phyloP scores from a whole-genome alignment of 305 asterid genomes.

The Fraxinus albicans region DNA sequence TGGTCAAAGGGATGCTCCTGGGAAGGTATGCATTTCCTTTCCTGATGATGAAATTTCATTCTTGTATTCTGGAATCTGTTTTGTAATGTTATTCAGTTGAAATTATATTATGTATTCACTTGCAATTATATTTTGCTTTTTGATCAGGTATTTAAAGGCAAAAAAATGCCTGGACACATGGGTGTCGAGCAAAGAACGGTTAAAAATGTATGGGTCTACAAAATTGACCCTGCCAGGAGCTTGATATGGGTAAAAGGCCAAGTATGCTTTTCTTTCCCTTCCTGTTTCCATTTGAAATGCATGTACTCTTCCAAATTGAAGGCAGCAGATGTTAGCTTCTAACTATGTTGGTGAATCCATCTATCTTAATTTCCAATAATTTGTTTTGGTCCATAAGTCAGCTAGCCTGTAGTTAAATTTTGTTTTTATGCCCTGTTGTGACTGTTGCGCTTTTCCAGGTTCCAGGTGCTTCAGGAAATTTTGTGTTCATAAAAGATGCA shows the following conservation, averaged over 20 bases:
- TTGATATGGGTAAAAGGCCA: constrained; percentile 95
- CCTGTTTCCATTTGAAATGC: constrained; percentile 10
- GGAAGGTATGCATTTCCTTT: constrained; percentile 53
- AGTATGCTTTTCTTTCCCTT: constrained; percentile 42
- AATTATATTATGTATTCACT: constrained; percentile 11
- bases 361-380: neutral
- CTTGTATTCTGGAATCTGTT: neutral
- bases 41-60: neutral
- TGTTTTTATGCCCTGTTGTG: neutral
- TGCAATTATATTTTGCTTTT: constrained; percentile 7
- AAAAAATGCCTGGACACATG: constrained; percentile 97
- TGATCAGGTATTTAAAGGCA: constrained; percentile 84
- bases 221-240: constrained; percentile 90
- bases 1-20: constrained; percentile 93
- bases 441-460: constrained; percentile 49
- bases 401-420: neutral
- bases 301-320: neutral
- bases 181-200: constrained; percentile 85
- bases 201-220: constrained; percentile 88
- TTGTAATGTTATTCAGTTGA: constrained; percentile 11
- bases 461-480: constrained; percentile 88
- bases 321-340: constrained; percentile 10
- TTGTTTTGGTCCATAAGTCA: neutral
- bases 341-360: neutral
- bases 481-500: constrained; percentile 78